A percentile compares a stretch with the other conserved stretches of the same genome.
Evolutionary conservation across 257 asterid genomes (phyloP).

Genomic region (Cynanchum wilfordii): DNA sequence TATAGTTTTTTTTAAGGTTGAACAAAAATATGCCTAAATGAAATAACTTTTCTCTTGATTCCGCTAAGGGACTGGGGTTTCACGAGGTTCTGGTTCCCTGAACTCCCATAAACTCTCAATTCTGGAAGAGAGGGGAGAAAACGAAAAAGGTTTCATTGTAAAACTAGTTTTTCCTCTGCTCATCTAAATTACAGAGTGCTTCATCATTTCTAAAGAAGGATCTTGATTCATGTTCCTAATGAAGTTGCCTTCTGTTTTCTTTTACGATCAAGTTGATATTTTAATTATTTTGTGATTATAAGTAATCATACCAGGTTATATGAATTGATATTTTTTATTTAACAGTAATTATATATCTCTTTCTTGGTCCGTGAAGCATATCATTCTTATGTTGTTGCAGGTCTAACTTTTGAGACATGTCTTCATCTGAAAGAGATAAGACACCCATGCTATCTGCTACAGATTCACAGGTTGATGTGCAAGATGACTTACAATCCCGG

Average conservation of each 20-base stretch:
- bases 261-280: neutral
- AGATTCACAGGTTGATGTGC: conserved; percentile 38
- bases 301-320: neutral
- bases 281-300: neutral
- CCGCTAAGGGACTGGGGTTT: neutral
- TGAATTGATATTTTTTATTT: neutral
- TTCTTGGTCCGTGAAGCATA: neutral
- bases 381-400: conserved; percentile 18
- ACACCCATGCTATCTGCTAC: conserved; percentile 57
- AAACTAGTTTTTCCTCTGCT: neutral
- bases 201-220: neutral
- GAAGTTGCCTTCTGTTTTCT: neutral
- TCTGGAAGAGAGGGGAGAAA: neutral
- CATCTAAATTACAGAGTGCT: neutral
- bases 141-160: neutral
- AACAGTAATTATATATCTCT: neutral
- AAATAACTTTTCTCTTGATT: neutral
- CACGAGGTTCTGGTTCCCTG: neutral
- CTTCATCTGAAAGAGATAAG: conserved; percentile 59
- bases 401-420: conserved; percentile 36
- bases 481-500: conserved; percentile 28
- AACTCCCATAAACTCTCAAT: neutral
- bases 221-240: neutral
- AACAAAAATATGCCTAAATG: neutral
- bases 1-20: neutral